Evolutionary conservation across 1,284 basidiomycete species (phyloP).

Genomic region (Nidula niveotomentosa): DNA sequence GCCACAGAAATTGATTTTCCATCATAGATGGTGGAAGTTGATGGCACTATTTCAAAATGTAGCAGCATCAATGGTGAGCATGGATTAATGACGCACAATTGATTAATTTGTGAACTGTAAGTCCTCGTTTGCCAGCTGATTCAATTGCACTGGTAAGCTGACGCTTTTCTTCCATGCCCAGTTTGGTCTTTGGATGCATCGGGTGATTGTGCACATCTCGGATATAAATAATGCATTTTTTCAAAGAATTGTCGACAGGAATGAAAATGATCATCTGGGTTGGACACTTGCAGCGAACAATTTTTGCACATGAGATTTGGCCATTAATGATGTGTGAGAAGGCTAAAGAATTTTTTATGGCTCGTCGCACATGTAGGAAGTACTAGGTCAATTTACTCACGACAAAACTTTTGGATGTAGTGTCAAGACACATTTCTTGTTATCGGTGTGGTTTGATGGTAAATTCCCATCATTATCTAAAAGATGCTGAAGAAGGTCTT

Average conservation of each 20-base stretch:
- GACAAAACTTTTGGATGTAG: neutral
- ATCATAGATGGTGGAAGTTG: neutral
- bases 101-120: neutral
- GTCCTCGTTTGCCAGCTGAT: neutral
- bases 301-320: neutral
- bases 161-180: neutral
- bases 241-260: neutral
- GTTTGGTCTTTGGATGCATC: neutral
- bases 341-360: neutral
- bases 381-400: neutral
- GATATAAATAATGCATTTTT: neutral
- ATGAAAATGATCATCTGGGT: neutral
- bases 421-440: neutral
- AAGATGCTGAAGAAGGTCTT: neutral
- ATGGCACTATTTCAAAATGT: neutral
- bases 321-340: neutral
- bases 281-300: neutral
- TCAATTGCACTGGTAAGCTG: neutral
- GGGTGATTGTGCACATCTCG: neutral
- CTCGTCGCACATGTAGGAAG: neutral
- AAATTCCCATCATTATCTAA: neutral
- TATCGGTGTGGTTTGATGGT: neutral
- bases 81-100: no score
- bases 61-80: no score
- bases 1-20: neutral